Evolutionary conservation across 257 asterid genomes (phyloP).

Genomic region (Echites panduratus): DNA sequence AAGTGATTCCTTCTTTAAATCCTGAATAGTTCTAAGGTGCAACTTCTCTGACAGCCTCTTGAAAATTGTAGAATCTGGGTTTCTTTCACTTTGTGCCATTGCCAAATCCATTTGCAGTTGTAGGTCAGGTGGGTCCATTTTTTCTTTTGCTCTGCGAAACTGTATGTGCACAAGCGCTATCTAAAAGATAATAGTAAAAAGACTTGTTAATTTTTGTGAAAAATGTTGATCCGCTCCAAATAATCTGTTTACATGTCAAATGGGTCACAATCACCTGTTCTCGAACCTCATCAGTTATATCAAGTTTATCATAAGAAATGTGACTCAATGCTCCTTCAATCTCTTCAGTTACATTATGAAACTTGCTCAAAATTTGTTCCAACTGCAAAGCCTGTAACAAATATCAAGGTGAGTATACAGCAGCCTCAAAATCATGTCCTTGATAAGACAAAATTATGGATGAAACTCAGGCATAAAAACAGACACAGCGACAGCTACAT

Average conservation of each 20-base stretch:
- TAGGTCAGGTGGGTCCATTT: constrained; percentile 74
- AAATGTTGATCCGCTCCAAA: background rate
- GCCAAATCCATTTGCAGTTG: constrained; percentile 74
- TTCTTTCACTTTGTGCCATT: constrained; percentile 65
- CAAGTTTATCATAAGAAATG: constrained; percentile 62
- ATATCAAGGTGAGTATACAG: background rate
- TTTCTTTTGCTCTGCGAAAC: constrained; percentile 71
- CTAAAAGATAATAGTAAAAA: constrained; percentile 25
- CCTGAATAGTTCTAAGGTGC: constrained; percentile 59
- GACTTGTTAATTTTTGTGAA: background rate
- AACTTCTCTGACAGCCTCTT: constrained; percentile 82
- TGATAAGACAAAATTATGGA: background rate
- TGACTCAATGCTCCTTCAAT: constrained; percentile 71
- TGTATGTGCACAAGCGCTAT: constrained; percentile 88
- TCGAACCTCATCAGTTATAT: constrained; percentile 79
- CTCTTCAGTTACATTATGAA: constrained; percentile 51
- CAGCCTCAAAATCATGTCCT: background rate
- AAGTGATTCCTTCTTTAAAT: constrained; percentile 65
- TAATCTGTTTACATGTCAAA: background rate
- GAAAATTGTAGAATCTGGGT: constrained; percentile 58
- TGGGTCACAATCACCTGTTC: constrained; percentile 63
- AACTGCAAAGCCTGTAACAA: constrained; percentile 69
- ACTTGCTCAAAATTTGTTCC: constrained; percentile 53
- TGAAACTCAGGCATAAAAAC: background rate
- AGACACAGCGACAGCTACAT: background rate